Conservation (phyloP, 495 filamentous ascomycete genomes). For the Penicillium diatomitis region DNA sequence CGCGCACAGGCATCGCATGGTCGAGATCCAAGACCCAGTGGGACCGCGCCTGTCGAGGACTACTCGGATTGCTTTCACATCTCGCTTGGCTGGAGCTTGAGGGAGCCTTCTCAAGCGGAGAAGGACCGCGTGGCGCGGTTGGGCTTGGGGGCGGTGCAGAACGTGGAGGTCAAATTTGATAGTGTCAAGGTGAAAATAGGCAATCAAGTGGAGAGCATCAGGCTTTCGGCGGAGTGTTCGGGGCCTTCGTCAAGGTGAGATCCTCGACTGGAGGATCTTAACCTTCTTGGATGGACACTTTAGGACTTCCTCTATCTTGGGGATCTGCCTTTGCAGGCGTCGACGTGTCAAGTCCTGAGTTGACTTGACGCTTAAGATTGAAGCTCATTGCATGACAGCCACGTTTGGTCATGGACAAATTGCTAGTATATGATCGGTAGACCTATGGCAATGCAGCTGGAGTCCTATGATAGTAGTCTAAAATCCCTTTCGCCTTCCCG, state of each 20-base stretch:
- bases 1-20: constrained; percentile 1
- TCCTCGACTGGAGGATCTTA: background rate
- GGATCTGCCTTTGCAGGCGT: too few species aligned
- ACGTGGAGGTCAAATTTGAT: constrained; percentile 21
- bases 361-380: too few species aligned
- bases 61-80: constrained; percentile 61
- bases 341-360: too few species aligned
- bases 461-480: too few species aligned
- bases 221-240: constrained; percentile 21
- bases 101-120: constrained; percentile 16
- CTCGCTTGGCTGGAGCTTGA: constrained; percentile 68
- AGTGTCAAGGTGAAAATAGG: constrained; percentile 68
- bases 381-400: too few species aligned
- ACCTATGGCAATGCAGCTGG: too few species aligned
- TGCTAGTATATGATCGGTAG: too few species aligned
- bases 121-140: constrained; percentile 25
- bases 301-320: too few species aligned
- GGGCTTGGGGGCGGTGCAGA: constrained; percentile 13
- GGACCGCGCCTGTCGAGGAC: constrained; percentile 14
- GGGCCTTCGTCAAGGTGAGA: too few species aligned
- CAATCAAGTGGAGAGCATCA: constrained; percentile 53
- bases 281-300: too few species aligned
- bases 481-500: too few species aligned
- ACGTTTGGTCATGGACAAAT: too few species aligned
- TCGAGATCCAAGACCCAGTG: background rate